Evolutionary conservation across 208 protist species (phyloP).

Genomic region (Leishmania aethiopica): DNA sequence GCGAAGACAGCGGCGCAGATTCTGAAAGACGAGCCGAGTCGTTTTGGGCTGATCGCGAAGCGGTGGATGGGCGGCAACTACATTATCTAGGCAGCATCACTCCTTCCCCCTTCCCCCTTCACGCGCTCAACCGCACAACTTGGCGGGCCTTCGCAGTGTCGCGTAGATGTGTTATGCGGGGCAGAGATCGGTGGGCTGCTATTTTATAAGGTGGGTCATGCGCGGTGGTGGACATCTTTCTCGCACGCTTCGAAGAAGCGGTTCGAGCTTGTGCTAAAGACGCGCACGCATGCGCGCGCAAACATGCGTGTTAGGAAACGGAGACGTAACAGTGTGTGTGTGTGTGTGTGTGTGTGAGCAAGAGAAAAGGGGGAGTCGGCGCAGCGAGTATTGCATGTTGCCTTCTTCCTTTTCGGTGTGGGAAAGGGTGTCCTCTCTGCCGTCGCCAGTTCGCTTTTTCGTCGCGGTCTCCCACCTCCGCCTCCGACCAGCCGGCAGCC

Average conservation of each 20-base stretch:
- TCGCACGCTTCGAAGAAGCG: background rate
- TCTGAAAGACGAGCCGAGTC: constrained; percentile 51
- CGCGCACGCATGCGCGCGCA: background rate
- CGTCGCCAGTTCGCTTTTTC: background rate
- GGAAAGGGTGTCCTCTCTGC: background rate
- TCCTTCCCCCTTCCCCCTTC: background rate
- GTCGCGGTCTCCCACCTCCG: background rate
- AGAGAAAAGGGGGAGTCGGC: background rate
- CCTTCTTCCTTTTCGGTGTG: background rate
- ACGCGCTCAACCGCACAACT: background rate
- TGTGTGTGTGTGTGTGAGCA: background rate
- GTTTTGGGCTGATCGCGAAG: constrained; percentile 51
- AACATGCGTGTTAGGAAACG: background rate
- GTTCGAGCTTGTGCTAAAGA: background rate
- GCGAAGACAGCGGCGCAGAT: constrained; percentile 68
- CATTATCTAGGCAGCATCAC: constrained; percentile 6
- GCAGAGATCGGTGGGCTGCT: background rate
- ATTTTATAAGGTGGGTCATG: background rate
- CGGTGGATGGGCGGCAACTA: constrained; percentile 78
- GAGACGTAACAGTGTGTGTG: too few relatives aligned
- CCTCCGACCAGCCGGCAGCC: background rate
- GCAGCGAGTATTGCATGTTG: background rate
- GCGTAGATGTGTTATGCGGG: too few relatives aligned
- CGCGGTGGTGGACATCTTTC: background rate
- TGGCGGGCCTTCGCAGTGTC: background rate